A percentile compares a stretch with the other conserved stretches of the same genome.
These are phyloP conservation scores for Botrytis aclada DNA, from an alignment of 2,329 filamentous ascomycete species.

Conservation along the genomic window DNA sequence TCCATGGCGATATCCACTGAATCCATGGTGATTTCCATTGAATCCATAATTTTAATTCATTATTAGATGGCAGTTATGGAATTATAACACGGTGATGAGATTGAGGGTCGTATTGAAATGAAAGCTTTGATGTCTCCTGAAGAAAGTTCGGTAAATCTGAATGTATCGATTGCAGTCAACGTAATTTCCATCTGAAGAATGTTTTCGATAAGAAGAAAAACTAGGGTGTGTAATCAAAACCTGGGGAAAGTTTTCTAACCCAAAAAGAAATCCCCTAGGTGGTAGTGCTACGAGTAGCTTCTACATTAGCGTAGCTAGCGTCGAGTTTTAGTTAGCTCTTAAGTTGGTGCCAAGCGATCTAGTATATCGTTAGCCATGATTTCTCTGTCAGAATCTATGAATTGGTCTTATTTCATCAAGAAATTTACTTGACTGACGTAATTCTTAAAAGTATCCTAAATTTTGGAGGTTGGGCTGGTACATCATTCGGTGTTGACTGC, in stretches of 20 bases:
- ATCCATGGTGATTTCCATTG: not conserved
- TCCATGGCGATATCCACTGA: too few relatives aligned
- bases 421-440: not conserved
- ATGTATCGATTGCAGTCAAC: not conserved
- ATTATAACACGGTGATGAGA: not conserved
- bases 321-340: not conserved
- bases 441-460: not conserved
- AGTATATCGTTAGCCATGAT: not conserved
- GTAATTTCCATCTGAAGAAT: not conserved
- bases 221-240: not conserved
- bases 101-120: not conserved
- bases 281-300: not conserved
- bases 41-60: not conserved
- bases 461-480: rapidly evolving
- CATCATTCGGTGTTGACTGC: not conserved
- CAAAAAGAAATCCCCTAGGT: not conserved
- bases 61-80: not conserved
- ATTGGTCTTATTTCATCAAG: not conserved
- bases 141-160: not conserved
- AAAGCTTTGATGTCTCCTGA: not conserved
- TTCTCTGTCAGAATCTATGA: not conserved
- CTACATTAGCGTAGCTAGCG: not conserved
- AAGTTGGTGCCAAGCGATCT: not conserved
- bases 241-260: not conserved
- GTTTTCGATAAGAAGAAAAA: not conserved